A percentile compares a stretch with the other conserved stretches of the same genome.
These are phyloP conservation scores for Hymenoscyphus linearis DNA, from an alignment of 2,329 filamentous ascomycete species.

Conservation along the genomic window DNA sequence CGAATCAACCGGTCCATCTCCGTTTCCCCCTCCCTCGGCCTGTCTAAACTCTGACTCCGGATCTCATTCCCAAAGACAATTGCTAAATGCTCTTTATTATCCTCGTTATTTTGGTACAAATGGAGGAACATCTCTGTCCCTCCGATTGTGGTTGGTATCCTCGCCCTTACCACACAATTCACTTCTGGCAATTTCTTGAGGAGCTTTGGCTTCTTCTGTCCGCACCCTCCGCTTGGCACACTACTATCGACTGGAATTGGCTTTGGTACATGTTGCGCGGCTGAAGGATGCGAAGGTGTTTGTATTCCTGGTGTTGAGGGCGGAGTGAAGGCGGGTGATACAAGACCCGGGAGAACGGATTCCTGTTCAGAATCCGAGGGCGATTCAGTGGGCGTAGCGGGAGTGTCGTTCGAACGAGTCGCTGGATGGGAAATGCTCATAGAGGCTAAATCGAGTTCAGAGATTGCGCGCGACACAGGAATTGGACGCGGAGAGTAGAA, in stretches of 20 bases:
- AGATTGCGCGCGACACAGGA: conserved; percentile 32
- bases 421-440: conserved; percentile 9
- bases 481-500: conserved; percentile 34
- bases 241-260: conserved; percentile 53
- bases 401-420: conserved; percentile 10
- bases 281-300: conserved; percentile 41
- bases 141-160: conserved; percentile 74
- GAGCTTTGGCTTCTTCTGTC: conserved; percentile 62
- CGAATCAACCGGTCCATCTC: conserved; percentile 90
- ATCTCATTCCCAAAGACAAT: conserved; percentile 93
- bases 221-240: conserved; percentile 49
- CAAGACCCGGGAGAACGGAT: conserved; percentile 42
- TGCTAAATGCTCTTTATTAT: conserved; percentile 93
- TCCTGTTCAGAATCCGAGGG: conserved; percentile 13
- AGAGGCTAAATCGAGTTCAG: conserved; percentile 31
- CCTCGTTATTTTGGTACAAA: conserved; percentile 85
- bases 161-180: conserved; percentile 88
- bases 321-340: conserved; percentile 82
- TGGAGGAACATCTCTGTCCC: conserved; percentile 91
- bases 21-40: conserved; percentile 68
- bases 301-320: conserved; percentile 57
- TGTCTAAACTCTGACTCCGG: conserved; percentile 66
- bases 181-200: conserved; percentile 75
- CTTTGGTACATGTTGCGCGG: conserved; percentile 11
- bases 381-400: conserved; percentile 9